Conservation (phyloP, 495 filamentous ascomycete genomes). For the Podospora anserina region DNA sequence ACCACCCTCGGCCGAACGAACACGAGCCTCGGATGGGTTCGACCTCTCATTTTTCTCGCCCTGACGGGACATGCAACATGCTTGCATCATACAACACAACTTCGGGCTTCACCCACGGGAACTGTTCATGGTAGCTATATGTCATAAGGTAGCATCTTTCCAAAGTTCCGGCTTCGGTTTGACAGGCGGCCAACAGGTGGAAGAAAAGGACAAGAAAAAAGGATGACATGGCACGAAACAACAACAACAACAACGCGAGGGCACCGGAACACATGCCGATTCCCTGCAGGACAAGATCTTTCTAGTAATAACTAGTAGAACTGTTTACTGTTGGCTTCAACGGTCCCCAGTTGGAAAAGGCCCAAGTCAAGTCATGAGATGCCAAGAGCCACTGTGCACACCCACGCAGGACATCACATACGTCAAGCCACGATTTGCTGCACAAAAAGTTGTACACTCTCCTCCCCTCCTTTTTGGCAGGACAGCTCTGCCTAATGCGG, state of each 20-base stretch:
- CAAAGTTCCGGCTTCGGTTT: constrained; percentile 7
- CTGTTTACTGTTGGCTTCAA: not conserved
- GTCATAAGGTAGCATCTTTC: constrained; percentile 3
- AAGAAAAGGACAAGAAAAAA: not conserved
- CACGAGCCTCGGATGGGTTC: not conserved
- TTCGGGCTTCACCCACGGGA: not conserved
- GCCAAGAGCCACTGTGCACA: not conserved
- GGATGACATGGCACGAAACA: too few species aligned
- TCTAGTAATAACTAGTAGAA: not conserved
- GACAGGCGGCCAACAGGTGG: not conserved
- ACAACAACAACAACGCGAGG: not conserved
- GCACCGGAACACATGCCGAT: not conserved
- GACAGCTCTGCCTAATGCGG: constrained; percentile 26
- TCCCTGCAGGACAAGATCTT: not conserved
- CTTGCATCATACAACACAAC: not conserved
- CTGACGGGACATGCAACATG: not conserved
- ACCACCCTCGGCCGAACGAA: not conserved
- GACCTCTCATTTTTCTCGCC: not conserved
- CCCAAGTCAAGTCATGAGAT: not conserved
- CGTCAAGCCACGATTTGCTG: constrained; percentile 31
- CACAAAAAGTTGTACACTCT: constrained; percentile 14
- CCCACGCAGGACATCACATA: constrained; percentile 8
- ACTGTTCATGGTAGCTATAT: not conserved
- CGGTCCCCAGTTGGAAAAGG: not conserved
- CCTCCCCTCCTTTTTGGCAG: constrained; percentile 1